phyloP scores from a whole-genome alignment of 2,329 filamentous ascomycete genomes.

The Metarhizium anisopliae region DNA sequence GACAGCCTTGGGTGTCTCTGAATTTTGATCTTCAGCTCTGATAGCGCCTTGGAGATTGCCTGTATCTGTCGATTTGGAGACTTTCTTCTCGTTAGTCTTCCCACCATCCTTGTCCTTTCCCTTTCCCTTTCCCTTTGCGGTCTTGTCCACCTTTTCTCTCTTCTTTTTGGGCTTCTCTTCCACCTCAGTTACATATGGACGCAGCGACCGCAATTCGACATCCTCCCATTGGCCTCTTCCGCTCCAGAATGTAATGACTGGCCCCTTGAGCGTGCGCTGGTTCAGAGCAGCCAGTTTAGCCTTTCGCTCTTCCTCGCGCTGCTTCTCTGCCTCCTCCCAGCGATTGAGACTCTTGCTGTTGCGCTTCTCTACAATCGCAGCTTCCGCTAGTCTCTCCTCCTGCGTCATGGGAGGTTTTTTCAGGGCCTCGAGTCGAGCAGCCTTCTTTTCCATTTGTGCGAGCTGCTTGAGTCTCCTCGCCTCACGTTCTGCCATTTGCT shows the following conservation, averaged over 20 bases:
- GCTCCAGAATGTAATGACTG: slow-evolving; percentile 88
- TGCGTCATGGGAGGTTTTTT: slow-evolving; percentile 82
- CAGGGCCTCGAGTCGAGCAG: slow-evolving; percentile 61
- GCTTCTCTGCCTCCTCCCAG: slow-evolving; percentile 90
- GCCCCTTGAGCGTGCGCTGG: slow-evolving; percentile 76
- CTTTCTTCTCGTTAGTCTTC: not conserved
- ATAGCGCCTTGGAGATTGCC: slow-evolving; percentile 8
- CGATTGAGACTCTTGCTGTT: slow-evolving; percentile 86
- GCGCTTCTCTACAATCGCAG: slow-evolving; percentile 70
- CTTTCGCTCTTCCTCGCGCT: slow-evolving; percentile 73
- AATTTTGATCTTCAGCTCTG: not conserved
- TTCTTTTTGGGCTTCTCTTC: slow-evolving; percentile 56
- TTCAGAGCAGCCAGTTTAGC: slow-evolving; percentile 81
- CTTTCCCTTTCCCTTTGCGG: slow-evolving; percentile 17
- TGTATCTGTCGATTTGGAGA: slow-evolving; percentile 7
- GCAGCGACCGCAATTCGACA: slow-evolving; percentile 63
- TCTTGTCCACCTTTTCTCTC: slow-evolving; percentile 31
- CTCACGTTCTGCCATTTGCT: slow-evolving; percentile 67
- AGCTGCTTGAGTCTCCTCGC: slow-evolving; percentile 62
- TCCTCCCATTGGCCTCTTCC: slow-evolving; percentile 78
- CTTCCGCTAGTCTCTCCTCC: slow-evolving; percentile 73
- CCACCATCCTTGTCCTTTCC: slow-evolving; percentile 18
- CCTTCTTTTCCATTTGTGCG: slow-evolving; percentile 55
- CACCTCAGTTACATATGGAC: slow-evolving; percentile 53
- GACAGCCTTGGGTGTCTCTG: not conserved